Percentiles rank a stretch among this genome's conserved stretches.
Conservation (phyloP, 2,329 filamentous ascomycete genomes). For the Exophiala sp. region DNA sequence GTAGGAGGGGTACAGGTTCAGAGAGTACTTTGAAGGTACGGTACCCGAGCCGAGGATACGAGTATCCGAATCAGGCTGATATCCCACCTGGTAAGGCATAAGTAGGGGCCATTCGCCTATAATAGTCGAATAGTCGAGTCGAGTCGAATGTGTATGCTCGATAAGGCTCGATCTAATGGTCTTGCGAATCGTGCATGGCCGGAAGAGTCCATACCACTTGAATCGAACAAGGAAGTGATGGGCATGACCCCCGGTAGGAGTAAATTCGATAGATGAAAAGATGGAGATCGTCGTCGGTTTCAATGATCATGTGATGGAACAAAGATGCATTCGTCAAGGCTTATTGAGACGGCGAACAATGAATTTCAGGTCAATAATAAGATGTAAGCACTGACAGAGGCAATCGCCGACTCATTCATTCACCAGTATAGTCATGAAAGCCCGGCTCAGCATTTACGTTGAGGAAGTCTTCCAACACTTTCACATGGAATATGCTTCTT, state of each 20-base stretch:
- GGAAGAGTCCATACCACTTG: neutral
- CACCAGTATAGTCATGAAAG: neutral
- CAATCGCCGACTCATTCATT: too few species aligned
- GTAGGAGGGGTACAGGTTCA: neutral
- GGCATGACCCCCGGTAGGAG: neutral
- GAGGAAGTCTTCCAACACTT: neutral
- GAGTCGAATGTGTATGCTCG: too few species aligned
- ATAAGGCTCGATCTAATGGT: too few species aligned
- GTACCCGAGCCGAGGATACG: too few species aligned
- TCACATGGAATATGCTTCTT: neutral
- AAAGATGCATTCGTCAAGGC: too few species aligned
- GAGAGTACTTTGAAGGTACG: neutral
- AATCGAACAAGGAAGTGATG: neutral
- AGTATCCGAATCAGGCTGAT: neutral
- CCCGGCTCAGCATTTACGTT: neutral
- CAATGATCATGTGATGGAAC: neutral
- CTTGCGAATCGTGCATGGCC: too few species aligned
- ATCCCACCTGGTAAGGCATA: neutral
- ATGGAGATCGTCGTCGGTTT: neutral
- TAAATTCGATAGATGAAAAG: neutral
- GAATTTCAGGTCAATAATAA: too few species aligned
- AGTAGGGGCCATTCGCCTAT: neutral
- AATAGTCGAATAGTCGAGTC: too few species aligned
- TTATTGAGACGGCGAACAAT: too few species aligned
- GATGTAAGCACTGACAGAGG: too few species aligned